These are phyloP conservation scores for Henningerozyma blattae DNA, from an alignment of 805 yeast species.

Conservation along the genomic window DNA sequence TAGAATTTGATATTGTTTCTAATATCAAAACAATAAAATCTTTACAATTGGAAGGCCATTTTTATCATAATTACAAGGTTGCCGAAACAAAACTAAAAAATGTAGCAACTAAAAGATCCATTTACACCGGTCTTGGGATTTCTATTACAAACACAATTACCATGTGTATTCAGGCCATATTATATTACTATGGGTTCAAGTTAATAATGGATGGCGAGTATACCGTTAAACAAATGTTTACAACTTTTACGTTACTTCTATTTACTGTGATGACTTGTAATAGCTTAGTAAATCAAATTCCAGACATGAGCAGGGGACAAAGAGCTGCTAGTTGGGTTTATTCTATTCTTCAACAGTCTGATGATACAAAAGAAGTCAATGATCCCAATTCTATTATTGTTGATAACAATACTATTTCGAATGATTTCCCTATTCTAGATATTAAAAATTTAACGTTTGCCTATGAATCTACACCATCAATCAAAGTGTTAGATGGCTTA, in stretches of 20 bases:
- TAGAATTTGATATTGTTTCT: slow-evolving; percentile 37
- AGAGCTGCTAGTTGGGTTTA: slow-evolving; percentile 51
- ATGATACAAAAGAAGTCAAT: slow-evolving; percentile 3
- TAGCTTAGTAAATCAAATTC: slow-evolving; percentile 50
- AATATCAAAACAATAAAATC: slow-evolving; percentile 56
- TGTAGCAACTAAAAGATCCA: slow-evolving; percentile 40
- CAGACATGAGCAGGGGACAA: slow-evolving; percentile 71
- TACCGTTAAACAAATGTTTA: slow-evolving; percentile 43
- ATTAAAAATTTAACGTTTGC: slow-evolving; percentile 38
- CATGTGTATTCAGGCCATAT: slow-evolving; percentile 52
- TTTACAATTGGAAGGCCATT: slow-evolving; percentile 39
- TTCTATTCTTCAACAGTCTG: slow-evolving; percentile 22
- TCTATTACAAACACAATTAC: slow-evolving; percentile 44
- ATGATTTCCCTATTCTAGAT: slow-evolving; percentile 19
- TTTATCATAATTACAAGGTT: slow-evolving; percentile 27
- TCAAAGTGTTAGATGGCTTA: slow-evolving; percentile 30
- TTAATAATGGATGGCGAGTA: slow-evolving; percentile 53
- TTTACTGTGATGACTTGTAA: slow-evolving; percentile 62
- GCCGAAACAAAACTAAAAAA: slow-evolving; percentile 23
- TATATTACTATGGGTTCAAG: slow-evolving; percentile 70
- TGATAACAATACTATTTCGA: not conserved
- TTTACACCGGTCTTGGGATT: slow-evolving; percentile 55
- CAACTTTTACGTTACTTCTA: slow-evolving; percentile 57
- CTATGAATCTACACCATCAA: slow-evolving; percentile 29
- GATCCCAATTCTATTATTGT: not conserved